phyloP scores from a whole-genome alignment of 768 basidiomycete genomes.

The Mycena amicta region DNA sequence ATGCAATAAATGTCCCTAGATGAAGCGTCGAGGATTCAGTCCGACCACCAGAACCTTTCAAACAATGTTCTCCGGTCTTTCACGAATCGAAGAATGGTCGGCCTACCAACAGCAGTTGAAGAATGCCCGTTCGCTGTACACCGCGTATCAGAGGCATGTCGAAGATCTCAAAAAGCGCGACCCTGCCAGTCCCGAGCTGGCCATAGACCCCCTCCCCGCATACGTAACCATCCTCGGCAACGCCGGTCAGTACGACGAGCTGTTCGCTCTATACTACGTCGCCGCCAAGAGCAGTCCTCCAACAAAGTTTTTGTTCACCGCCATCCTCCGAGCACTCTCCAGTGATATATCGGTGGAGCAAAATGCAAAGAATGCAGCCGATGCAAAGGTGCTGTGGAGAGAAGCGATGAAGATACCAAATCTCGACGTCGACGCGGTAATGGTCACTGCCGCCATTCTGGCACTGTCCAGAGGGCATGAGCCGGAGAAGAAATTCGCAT shows the following conservation, averaged over 20 bases:
- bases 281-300: conserved; percentile 66
- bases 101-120: conserved; percentile 60
- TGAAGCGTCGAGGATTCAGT: conserved; percentile 81
- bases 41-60: conserved; percentile 70
- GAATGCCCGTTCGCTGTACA: conserved; percentile 63
- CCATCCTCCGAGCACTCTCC: conserved; percentile 59
- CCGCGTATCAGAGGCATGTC: conserved; percentile 54
- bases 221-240: conserved; percentile 73
- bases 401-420: conserved; percentile 57
- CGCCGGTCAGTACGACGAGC: conserved; percentile 59
- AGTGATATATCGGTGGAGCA: conserved; percentile 24
- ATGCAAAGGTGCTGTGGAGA: conserved; percentile 73
- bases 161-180: conserved; percentile 51
- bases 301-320: conserved; percentile 61
- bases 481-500: conserved; percentile 65
- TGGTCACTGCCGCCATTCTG: conserved; percentile 54
- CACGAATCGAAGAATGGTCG: conserved; percentile 63
- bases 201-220: conserved; percentile 50
- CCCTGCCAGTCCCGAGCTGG: conserved; percentile 48
- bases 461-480: conserved; percentile 58
- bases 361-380: conserved; percentile 53
- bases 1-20: conserved; percentile 44
- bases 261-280: conserved; percentile 76
- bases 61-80: conserved; percentile 68
- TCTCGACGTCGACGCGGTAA: conserved; percentile 55